Percentiles rank a stretch among this genome's conserved stretches.
These are phyloP conservation scores for Picea glauca DNA, from an alignment of 75 land plant genomes.

Conservation along the genomic window DNA sequence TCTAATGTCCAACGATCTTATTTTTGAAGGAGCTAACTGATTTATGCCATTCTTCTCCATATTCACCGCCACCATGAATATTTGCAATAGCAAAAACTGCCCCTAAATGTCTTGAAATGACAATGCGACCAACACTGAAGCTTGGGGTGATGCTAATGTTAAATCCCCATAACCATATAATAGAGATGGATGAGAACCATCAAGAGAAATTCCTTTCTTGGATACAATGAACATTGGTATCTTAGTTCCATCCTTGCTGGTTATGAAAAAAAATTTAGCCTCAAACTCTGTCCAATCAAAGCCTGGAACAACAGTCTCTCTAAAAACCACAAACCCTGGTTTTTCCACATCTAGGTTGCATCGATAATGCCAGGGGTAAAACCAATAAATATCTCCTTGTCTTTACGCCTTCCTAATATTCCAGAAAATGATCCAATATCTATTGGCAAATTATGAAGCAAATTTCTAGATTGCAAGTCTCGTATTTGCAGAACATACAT, in stretches of 20 bases:
- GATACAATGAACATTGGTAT: conserved; percentile 91
- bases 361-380: conserved; percentile 86
- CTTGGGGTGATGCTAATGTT: conserved; percentile 54
- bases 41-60: conserved; percentile 98
- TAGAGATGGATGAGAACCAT: conserved; percentile 76
- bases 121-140: too few relatives aligned
- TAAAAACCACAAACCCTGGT: not conserved
- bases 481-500: conserved; percentile 72
- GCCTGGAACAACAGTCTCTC: conserved; percentile 69
- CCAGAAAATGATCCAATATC: conserved; percentile 81
- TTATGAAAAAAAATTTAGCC: conserved; percentile 9
- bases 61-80: conserved; percentile 96
- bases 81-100: conserved; percentile 74
- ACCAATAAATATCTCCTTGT: conserved; percentile 10
- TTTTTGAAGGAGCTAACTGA: too few relatives aligned
- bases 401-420: not conserved
- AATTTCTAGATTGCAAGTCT: too few relatives aligned
- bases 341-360: conserved; percentile 27
- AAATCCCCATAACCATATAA: conserved; percentile 96
- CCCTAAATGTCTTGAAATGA: too few relatives aligned
- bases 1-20: too few relatives aligned
- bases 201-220: conserved; percentile 46
- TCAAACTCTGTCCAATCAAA: conserved; percentile 74
- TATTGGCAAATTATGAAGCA: conserved; percentile 37
- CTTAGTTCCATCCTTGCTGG: conserved; percentile 81